Evolutionary conservation across 345 rosid genomes (phyloP).

Genomic region (Moricandia moricandioides): DNA sequence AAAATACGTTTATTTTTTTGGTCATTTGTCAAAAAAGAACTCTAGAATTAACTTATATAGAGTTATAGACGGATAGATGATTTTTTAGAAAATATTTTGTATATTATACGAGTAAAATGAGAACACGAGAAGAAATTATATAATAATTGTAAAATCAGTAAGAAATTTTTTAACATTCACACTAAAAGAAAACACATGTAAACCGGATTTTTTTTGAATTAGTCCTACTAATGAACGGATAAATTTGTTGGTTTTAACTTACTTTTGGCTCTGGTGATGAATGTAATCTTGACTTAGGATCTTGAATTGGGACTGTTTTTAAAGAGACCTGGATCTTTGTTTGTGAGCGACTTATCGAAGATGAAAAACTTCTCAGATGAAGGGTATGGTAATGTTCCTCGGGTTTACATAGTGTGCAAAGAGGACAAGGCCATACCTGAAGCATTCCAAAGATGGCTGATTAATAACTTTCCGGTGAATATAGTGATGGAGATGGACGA

Average conservation of each 20-base stretch:
- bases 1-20: too few relatives aligned
- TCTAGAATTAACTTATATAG: too few relatives aligned
- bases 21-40: too few relatives aligned
- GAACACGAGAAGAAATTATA: too few relatives aligned
- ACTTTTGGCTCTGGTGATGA: not conserved
- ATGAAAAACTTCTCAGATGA: conserved; percentile 29
- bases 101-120: too few relatives aligned
- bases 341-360: conserved; percentile 30
- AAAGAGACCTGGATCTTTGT: conserved; percentile 44
- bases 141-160: too few relatives aligned
- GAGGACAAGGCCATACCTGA: conserved; percentile 34
- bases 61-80: too few relatives aligned
- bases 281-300: conserved; percentile 34
- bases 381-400: conserved; percentile 37
- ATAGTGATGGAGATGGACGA: conserved; percentile 39
- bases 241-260: not conserved
- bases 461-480: conserved; percentile 31
- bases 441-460: conserved; percentile 44
- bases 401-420: conserved; percentile 38
- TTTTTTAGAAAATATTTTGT: too few relatives aligned
- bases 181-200: too few relatives aligned
- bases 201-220: not conserved
- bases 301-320: conserved; percentile 39
- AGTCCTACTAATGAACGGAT: not conserved
- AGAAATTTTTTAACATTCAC: too few relatives aligned